Evolutionary conservation across 2,329 filamentous ascomycete genomes (phyloP).

Genomic region (Didymella segeticola): DNA sequence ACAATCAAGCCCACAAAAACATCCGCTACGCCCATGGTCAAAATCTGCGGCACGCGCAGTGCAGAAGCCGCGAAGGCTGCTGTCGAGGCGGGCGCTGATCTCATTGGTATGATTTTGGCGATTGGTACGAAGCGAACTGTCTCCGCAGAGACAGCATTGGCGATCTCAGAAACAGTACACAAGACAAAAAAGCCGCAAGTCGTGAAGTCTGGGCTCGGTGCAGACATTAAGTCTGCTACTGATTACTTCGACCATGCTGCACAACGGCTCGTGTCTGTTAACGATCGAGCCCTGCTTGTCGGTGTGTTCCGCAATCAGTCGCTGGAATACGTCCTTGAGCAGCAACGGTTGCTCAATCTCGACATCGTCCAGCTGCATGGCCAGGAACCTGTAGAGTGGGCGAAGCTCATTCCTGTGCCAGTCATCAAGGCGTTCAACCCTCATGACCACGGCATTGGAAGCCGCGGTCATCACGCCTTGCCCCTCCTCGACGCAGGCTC

Average conservation of each 20-base stretch:
- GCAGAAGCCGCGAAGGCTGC: slow-evolving; percentile 81
- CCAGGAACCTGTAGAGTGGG: slow-evolving; percentile 91
- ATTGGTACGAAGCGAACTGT: slow-evolving; percentile 82
- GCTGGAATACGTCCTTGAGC: slow-evolving; percentile 78
- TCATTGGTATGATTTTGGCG: slow-evolving; percentile 92
- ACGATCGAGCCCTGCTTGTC: slow-evolving; percentile 75
- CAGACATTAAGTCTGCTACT: slow-evolving; percentile 50
- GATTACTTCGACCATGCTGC: slow-evolving; percentile 75
- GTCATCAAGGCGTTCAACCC: slow-evolving; percentile 88
- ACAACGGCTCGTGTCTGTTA: slow-evolving; percentile 55
- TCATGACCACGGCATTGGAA: slow-evolving; percentile 71
- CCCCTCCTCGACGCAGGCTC: slow-evolving; percentile 86
- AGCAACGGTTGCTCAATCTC: slow-evolving; percentile 76
- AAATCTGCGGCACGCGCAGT: slow-evolving; percentile 92
- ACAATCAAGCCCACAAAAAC: slow-evolving; percentile 21
- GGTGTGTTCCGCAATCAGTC: slow-evolving; percentile 95
- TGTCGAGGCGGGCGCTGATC: slow-evolving; percentile 84
- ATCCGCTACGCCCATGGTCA: slow-evolving; percentile 67
- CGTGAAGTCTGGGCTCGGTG: slow-evolving; percentile 29
- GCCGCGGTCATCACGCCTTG: slow-evolving; percentile 80
- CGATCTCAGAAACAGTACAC: slow-evolving; percentile 82
- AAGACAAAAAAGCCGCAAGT: slow-evolving; percentile 50
- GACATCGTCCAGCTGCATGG: slow-evolving; percentile 95
- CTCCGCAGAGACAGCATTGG: slow-evolving; percentile 75
- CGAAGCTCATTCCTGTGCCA: slow-evolving; percentile 84